Evolutionary conservation across 805 yeast genomes (phyloP).

Genomic region (Pichia californica): DNA sequence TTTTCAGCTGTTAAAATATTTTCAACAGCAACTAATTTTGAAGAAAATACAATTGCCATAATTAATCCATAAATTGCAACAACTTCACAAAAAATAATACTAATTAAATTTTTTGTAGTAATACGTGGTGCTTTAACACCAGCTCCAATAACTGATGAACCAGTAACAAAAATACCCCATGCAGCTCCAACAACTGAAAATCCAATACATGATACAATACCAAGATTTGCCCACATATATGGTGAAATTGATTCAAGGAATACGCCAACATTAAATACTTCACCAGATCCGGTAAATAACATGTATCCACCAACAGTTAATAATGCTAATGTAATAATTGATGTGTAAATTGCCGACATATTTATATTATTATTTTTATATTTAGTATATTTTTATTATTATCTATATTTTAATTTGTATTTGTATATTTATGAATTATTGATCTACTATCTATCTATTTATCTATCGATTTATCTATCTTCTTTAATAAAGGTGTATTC

Average conservation of each 20-base stretch:
- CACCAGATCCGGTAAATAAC: slow-evolving; percentile 90
- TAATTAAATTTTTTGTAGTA: slow-evolving; percentile 92
- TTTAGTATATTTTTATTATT: background rate
- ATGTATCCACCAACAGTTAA: slow-evolving; percentile 26
- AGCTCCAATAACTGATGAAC: slow-evolving; percentile 91
- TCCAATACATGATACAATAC: slow-evolving; percentile 88
- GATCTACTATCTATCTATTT: no score
- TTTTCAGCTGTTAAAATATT: slow-evolving; percentile 72
- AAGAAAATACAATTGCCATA: slow-evolving; percentile 94
- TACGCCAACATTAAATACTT: slow-evolving; percentile 84
- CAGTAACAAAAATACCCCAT: slow-evolving; percentile 97
- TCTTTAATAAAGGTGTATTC: no score
- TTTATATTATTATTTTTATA: background rate
- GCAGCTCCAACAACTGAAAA: slow-evolving; percentile 96
- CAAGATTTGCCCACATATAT: slow-evolving; percentile 93
- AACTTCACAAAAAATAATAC: slow-evolving; percentile 97
- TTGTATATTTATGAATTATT: no score
- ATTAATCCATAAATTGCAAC: slow-evolving; percentile 97
- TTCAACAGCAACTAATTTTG: slow-evolving; percentile 71
- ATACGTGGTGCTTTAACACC: slow-evolving; percentile 98
- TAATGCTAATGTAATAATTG: slow-evolving; percentile 10
- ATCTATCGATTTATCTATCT: no score
- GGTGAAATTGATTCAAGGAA: slow-evolving; percentile 84
- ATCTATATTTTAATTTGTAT: no score
- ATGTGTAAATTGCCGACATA: slow-evolving; percentile 10